Evolutionary conservation across 2,329 filamentous ascomycete species (phyloP).

Genomic region (Cordyceps cicadae): DNA sequence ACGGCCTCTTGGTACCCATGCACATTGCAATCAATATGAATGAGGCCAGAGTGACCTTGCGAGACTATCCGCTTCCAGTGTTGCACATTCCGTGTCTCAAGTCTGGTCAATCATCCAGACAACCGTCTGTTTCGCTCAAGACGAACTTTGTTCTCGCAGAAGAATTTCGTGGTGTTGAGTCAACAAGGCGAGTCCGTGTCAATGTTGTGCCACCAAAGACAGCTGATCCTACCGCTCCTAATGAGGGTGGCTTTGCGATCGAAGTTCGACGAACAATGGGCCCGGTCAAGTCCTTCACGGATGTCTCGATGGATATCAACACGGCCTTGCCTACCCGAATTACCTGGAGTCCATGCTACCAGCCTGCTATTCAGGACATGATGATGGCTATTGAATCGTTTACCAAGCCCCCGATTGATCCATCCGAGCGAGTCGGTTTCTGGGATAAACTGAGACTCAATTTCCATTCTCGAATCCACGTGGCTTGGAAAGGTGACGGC

Average conservation of each 20-base stretch:
- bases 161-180: conserved; percentile 75
- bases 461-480: conserved; percentile 83
- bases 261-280: conserved; percentile 86
- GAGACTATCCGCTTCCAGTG: conserved; percentile 89
- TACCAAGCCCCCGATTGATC: conserved; percentile 89
- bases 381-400: conserved; percentile 99
- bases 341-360: conserved; percentile 95
- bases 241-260: conserved; percentile 64
- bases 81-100: conserved; percentile 82
- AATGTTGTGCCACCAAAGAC: conserved; percentile 68
- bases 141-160: conserved; percentile 95
- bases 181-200: conserved; percentile 70
- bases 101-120: conserved; percentile 65
- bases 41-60: conserved; percentile 74
- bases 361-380: conserved; percentile 97
- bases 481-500: conserved; percentile 91
- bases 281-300: conserved; percentile 92
- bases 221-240: conserved; percentile 45
- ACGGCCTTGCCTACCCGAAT: conserved; percentile 86
- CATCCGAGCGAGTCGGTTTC: conserved; percentile 89
- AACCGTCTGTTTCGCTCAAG: conserved; percentile 74
- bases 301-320: conserved; percentile 87
- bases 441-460: conserved; percentile 97
- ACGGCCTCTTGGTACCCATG: conserved; percentile 83
- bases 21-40: conserved; percentile 83